Evolutionary conservation across 306 rosid species (phyloP), one percentile per base, ranked within the genome.

Genomic region (Casuarina cunninghamiana): DNA sequence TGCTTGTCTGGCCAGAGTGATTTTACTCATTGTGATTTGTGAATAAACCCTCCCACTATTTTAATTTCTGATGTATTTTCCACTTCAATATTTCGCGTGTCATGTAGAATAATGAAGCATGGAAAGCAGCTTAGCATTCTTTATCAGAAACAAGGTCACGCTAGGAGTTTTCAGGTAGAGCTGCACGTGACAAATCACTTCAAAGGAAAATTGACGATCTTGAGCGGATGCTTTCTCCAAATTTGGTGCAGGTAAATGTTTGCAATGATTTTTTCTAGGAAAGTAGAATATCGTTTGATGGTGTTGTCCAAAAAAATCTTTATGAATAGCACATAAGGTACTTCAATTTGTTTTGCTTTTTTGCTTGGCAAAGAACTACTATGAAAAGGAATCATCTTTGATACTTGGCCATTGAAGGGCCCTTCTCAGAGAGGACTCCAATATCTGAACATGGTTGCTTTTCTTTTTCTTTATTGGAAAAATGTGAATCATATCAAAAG

Each of bases 141-240:
- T 74, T 95, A 95, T 84, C 98, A 95, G 81, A 95, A 95, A 85
- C 98, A 92, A 88, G 98, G 98, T 37, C 96, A 97, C 57, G 98
- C 98, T 9, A 92, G 71, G 97, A 95, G 79, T 95, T 95, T 90
- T 72, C 96, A 6, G 89, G 91, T 90, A 95, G 92, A 91, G 97
- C 95, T 84, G 92, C 95, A 77, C 98, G 98, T 80, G 98, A 95
- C 81, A 95, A 83, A 85, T 95, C 97, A 97, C 98, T 95, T 80
- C 95, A 89, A 72, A 92, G 81, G 84, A 97, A 95, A 83, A 87
- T 91, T 63, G 93, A 92, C 66, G 98, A 95, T 87, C 96, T 92
- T 79, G 82, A 92, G 60, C 85, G 89, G 35, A 97, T 92, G 75
- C 91, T 86, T 81, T 89, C 97, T 74, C 86, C 95, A 75, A 95